Percentiles rank a stretch among this genome's conserved stretches.
These are phyloP conservation scores for Gynochthodes officinalis DNA, from an alignment of 257 asterid species.

Conservation along the genomic window DNA sequence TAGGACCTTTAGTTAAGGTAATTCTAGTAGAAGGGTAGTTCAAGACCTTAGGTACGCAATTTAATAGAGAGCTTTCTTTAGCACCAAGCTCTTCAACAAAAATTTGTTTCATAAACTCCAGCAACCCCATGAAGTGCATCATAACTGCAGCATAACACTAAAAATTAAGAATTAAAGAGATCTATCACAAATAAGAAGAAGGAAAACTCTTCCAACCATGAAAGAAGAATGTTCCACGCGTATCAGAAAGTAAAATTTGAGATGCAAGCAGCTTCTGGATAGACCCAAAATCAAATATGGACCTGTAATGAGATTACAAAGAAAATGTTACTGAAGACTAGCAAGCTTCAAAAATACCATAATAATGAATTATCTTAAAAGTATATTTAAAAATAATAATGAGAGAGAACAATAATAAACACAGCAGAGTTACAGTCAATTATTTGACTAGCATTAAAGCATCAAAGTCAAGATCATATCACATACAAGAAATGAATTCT, in stretches of 20 bases:
- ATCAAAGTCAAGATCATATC: neutral
- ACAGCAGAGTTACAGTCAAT: neutral
- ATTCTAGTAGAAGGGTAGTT: slow-evolving; percentile 2
- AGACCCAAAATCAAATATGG: slow-evolving; percentile 87
- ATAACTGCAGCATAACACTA: slow-evolving; percentile 43
- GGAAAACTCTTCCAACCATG: slow-evolving; percentile 1
- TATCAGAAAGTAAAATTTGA: slow-evolving; percentile 89
- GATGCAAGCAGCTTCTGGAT: slow-evolving; percentile 74
- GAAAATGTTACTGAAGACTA: slow-evolving; percentile 12
- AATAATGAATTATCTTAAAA: neutral
- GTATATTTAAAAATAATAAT: neutral
- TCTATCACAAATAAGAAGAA: neutral
- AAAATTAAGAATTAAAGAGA: slow-evolving; percentile 10
- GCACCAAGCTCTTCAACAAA: slow-evolving; percentile 97
- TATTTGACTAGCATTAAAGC: neutral
- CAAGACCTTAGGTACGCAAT: slow-evolving; percentile 88
- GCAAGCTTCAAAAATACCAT: slow-evolving; percentile 8
- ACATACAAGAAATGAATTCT: neutral
- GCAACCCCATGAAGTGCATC: slow-evolving; percentile 99
- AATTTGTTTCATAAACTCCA: slow-evolving; percentile 88
- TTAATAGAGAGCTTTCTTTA: slow-evolving; percentile 69
- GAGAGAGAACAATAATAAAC: neutral
- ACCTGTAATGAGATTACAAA: slow-evolving; percentile 46
- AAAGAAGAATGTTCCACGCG: slow-evolving; percentile 20
- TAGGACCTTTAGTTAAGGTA: slow-evolving; percentile 7